Base-by-base conservation (phyloP, 768 basidiomycete species). In the Collybia mongolica region DNA sequence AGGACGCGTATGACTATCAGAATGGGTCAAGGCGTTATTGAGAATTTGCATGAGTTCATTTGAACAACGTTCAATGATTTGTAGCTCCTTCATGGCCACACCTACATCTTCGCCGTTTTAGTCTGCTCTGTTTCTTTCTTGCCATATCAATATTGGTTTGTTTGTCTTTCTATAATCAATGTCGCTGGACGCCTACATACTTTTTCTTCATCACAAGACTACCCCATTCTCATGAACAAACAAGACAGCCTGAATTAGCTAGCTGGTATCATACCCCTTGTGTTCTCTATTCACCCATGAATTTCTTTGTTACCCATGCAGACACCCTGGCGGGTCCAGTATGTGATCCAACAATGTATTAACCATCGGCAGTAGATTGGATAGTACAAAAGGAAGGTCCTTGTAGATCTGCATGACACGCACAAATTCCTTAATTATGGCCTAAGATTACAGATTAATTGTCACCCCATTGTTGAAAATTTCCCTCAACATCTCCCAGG, bases 1-100 rank as follows among this genome's bases (percentile, higher is more conserved):
- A 68, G n/a, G 71, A 66, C 29, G 62, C 65, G 20, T 72, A 72
- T 57, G 69, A 65, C 36, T 69, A 69, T 58, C 65, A 69, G 17
- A 42, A 9, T 29, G 48, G 39, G 14, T 48, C 43, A 40, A 50
- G 53, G 42, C 32, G 32, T 12, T 32, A 32, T 32, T 32, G 14
- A 32, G 11, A 32, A 6, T 3, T 9, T 32, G 32, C 11, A 32
- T 32, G 11, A 32, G 32, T 32, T 32, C 32, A 32, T 12, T 32
- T 32, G 32, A 32, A 48, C 42, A 44, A 45, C 38, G 38, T 28
- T n/a, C 23, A 12, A 55, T 46, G 36, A 44, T 44, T 14, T 24
- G 35, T 19, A 28, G 24, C 46, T 24, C 47, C 32, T 39, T 51
- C 39, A 52, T 44, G 46, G 49, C 37, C 39, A 36, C 39, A 19